These are phyloP conservation scores for Boehmeria nivea DNA, from an alignment of 306 rosid species.

Conservation along the genomic window DNA sequence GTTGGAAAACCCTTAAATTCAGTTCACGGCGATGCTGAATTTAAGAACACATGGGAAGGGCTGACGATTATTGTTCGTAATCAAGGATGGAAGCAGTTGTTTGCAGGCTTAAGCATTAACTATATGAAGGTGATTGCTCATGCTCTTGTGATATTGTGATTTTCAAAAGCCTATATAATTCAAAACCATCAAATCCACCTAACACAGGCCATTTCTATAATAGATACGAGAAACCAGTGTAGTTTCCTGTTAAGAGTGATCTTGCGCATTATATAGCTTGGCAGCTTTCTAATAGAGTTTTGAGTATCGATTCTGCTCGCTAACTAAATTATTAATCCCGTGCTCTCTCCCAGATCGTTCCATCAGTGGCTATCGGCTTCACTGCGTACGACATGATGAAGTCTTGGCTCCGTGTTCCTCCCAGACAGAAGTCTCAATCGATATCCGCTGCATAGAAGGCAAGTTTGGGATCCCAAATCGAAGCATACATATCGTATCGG, in stretches of 20 bases:
- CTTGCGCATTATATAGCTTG: background rate
- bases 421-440: conserved; percentile 58
- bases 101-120: conserved; percentile 91
- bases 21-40: conserved; percentile 40
- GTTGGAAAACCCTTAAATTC: conserved; percentile 59
- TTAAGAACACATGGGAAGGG: conserved; percentile 59
- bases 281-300: too few relatives aligned
- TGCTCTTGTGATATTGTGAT: background rate
- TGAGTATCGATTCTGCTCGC: background rate
- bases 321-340: background rate
- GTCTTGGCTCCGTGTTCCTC: conserved; percentile 67
- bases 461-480: background rate
- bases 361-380: conserved; percentile 90
- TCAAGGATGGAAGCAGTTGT: conserved; percentile 90
- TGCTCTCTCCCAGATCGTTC: conserved; percentile 63
- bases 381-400: conserved; percentile 75
- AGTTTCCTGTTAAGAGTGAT: background rate
- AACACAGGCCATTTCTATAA: too few relatives aligned
- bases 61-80: conserved; percentile 51
- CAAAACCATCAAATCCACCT: too few relatives aligned
- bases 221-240: background rate
- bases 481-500: too few relatives aligned
- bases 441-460: conserved; percentile 30
- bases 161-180: background rate
- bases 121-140: conserved; percentile 71